Percentiles rank a stretch among this genome's conserved stretches.
Evolutionary conservation across 1,284 basidiomycete genomes (phyloP).

Genomic region (Sanghuangporus weigelae): DNA sequence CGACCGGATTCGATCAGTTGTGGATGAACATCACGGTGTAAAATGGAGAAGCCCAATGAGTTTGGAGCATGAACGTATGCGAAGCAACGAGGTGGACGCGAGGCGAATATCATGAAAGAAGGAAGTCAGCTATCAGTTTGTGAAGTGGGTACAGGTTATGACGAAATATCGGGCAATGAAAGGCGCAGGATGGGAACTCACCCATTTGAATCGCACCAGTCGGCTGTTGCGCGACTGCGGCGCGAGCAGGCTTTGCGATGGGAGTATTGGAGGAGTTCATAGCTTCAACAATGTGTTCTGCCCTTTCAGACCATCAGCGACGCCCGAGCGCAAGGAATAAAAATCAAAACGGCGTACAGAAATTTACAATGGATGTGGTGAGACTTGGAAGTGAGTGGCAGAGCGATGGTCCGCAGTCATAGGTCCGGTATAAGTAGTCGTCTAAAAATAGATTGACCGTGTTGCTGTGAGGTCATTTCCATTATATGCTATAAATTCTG

Average conservation of each 20-base stretch:
- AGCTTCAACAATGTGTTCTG: neutral
- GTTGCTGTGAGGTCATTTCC: neutral
- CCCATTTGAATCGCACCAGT: slow-evolving; percentile 13
- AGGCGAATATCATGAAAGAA: neutral
- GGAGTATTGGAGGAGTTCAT: slow-evolving; percentile 9
- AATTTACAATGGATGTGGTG: neutral
- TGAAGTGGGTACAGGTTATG: neutral
- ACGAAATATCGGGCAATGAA: neutral
- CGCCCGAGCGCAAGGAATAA: neutral
- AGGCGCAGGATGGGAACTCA: neutral
- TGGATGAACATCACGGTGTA: neutral
- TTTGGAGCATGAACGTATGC: neutral
- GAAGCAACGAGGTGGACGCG: neutral
- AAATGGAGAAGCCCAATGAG: neutral
- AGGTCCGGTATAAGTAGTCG: neutral
- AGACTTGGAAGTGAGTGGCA: neutral
- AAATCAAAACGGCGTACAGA: neutral
- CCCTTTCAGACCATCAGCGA: neutral
- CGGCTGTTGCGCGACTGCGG: slow-evolving; percentile 14
- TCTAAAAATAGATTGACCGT: neutral
- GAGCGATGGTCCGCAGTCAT: neutral
- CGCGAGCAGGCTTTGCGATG: slow-evolving; percentile 12
- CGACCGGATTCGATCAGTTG: neutral
- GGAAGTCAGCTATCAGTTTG: neutral
- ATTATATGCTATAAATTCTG: neutral